Conservation (phyloP, 192 early-diverging fungal species). For the Umbelopsis sp. region DNA sequence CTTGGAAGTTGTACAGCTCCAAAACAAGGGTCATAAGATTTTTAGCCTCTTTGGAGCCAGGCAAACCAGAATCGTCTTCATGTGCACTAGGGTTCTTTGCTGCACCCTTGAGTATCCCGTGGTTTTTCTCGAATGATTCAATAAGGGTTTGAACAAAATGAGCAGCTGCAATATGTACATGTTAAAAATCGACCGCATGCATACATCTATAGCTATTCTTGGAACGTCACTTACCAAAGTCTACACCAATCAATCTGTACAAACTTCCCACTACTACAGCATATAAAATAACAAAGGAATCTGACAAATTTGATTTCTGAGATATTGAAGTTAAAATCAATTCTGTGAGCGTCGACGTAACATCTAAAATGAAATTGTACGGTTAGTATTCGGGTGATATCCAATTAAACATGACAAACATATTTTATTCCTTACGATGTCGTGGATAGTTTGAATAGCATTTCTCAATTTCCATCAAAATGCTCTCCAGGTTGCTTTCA, state of each 20-base stretch:
- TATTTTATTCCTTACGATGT: constrained; percentile 27
- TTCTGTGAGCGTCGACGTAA: constrained; percentile 82
- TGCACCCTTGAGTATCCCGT: constrained; percentile 45
- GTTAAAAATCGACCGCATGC: constrained; percentile 10
- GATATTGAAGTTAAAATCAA: constrained; percentile 77
- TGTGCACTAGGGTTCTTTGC: constrained; percentile 5
- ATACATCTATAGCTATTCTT: neutral
- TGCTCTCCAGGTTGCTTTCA: constrained; percentile 90
- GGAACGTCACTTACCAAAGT: constrained; percentile 63
- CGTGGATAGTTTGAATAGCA: constrained; percentile 62
- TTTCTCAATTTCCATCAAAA: constrained; percentile 79
- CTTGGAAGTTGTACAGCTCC: constrained; percentile 90
- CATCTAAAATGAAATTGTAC: constrained; percentile 52
- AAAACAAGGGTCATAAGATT: constrained; percentile 82
- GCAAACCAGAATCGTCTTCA: constrained; percentile 41
- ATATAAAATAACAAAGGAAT: constrained; percentile 89
- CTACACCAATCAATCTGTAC: constrained; percentile 80
- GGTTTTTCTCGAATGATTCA: constrained; percentile 68
- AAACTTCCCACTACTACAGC: constrained; percentile 84
- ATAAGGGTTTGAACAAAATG: constrained; percentile 76
- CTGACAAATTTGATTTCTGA: constrained; percentile 84
- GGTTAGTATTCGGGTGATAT: neutral
- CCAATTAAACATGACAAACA: neutral
- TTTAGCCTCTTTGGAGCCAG: constrained; percentile 69
- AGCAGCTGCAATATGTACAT: constrained; percentile 45